phyloP scores from a whole-genome alignment of 176 grass and related monocot species.

The Phoenix roebelenii region DNA sequence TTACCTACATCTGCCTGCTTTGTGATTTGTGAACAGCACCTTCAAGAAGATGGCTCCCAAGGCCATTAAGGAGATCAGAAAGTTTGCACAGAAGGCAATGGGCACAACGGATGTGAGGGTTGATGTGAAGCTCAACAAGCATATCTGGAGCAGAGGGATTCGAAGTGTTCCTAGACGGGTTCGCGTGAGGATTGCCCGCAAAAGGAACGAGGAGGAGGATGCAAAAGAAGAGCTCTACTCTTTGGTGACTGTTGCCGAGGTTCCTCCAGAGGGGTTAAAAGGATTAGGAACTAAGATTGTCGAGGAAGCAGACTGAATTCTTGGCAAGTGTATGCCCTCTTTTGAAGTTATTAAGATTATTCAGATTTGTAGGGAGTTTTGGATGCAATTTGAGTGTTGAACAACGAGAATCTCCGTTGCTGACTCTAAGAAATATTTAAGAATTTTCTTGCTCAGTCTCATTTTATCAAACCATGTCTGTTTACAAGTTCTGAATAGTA shows the following conservation, averaged over 20 bases:
- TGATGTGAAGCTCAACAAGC: constrained; percentile 87
- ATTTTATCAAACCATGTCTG: too few species aligned
- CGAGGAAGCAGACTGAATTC: constrained; percentile 50
- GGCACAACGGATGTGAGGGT: constrained; percentile 58
- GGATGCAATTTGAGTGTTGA: too few species aligned
- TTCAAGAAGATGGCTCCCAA: constrained; percentile 97
- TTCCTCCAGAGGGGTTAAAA: constrained; percentile 63
- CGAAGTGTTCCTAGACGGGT: constrained; percentile 64
- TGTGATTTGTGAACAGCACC: constrained; percentile 38
- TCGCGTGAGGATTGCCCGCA: constrained; percentile 69
- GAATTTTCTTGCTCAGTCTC: too few species aligned
- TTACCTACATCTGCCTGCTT: background rate
- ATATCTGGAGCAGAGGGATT: constrained; percentile 91
- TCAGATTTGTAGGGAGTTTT: too few species aligned
- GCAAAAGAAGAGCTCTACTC: constrained; percentile 85
- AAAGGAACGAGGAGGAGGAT: constrained; percentile 72
- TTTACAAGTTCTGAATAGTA: too few species aligned
- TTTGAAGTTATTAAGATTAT: background rate
- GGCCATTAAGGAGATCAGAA: constrained; percentile 72
- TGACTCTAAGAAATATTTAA: too few species aligned
- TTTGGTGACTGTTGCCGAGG: constrained; percentile 58
- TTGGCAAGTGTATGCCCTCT: background rate
- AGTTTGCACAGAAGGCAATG: constrained; percentile 84
- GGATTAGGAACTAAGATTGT: constrained; percentile 69
- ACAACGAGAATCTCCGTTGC: too few species aligned